A percentile compares a stretch with the other conserved stretches of the same genome.
Evolutionary conservation across 2,329 filamentous ascomycete genomes (phyloP).

Genomic region (Leptodontidium sp.): DNA sequence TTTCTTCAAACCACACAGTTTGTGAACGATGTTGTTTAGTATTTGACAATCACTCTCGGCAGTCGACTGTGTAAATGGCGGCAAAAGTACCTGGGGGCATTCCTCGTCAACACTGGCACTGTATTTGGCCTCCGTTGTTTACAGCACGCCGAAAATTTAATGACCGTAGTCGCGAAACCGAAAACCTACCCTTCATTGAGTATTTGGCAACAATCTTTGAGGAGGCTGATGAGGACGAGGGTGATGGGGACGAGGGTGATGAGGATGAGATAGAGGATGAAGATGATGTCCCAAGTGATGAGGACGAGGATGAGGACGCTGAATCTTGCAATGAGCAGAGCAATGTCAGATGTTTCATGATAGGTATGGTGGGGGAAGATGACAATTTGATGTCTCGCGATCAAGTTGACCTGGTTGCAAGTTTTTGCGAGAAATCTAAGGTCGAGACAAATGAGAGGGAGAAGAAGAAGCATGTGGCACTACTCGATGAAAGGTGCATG

Average conservation of each 20-base stretch:
- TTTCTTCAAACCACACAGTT: not conserved
- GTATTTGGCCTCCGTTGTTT: slow-evolving; percentile 12
- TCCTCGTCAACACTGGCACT: not conserved
- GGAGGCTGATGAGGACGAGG: slow-evolving; percentile 3
- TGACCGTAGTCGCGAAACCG: slow-evolving; percentile 3
- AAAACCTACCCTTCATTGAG: slow-evolving; percentile 19
- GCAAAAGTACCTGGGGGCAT: not conserved
- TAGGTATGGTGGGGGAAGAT: slow-evolving; percentile 22
- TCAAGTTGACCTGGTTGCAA: slow-evolving; percentile 24
- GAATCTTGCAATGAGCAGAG: slow-evolving; percentile 5
- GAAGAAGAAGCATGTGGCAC: slow-evolving; percentile 16
- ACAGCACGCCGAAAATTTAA: slow-evolving; percentile 1
- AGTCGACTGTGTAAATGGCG: not conserved
- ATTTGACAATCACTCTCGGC: not conserved
- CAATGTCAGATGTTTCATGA: slow-evolving; percentile 24
- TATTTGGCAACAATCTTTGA: not conserved
- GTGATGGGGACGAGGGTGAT: not conserved
- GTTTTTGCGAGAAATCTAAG: slow-evolving; percentile 17
- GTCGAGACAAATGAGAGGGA: not conserved
- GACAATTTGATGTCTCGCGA: slow-evolving; percentile 14
- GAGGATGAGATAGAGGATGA: not conserved
- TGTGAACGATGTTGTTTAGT: not conserved
- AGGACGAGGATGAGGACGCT: not conserved
- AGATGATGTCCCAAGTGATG: slow-evolving; percentile 1
- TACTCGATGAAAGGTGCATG: slow-evolving; percentile 19